Conservation (phyloP, 2,329 filamentous ascomycete genomes). For the Cordyceps tenuipes region DNA sequence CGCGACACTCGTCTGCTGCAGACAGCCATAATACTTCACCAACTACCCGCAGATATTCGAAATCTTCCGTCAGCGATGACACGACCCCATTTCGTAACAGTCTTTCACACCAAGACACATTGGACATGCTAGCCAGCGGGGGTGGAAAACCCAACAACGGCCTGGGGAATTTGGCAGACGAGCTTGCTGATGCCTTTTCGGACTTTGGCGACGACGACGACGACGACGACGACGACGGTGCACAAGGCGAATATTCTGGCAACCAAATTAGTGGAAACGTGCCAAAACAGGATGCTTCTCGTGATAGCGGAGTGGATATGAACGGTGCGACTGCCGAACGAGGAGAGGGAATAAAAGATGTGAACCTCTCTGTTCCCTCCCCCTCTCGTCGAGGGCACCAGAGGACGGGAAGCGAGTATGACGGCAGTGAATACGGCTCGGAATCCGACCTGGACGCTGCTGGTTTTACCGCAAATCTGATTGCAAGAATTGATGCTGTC, state of each 20-base stretch:
- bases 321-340: conserved; percentile 11
- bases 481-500: conserved; percentile 63
- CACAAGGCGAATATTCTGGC: conserved; percentile 9
- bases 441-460: conserved; percentile 61
- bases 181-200: conserved; percentile 65
- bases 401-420: conserved; percentile 51
- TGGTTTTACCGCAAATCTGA: conserved; percentile 58
- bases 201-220: conserved; percentile 44
- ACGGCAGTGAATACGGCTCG: conserved; percentile 66
- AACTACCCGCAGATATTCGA: conserved; percentile 39
- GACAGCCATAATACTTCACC: conserved; percentile 42
- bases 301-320: conserved; percentile 9
- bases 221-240: conserved; percentile 29
- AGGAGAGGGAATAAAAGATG: conserved; percentile 25
- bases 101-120: conserved; percentile 39
- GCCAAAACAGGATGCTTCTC: conserved; percentile 6
- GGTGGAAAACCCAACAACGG: conserved; percentile 43
- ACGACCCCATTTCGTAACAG: conserved; percentile 40
- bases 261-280: conserved; percentile 2
- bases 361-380: conserved; percentile 37
- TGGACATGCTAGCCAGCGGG: conserved; percentile 37
- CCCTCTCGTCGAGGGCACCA: conserved; percentile 39
- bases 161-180: conserved; percentile 71
- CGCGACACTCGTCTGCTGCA: conserved; percentile 47
- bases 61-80: conserved; percentile 42